These are phyloP conservation scores for Tricholoma sp. DNA, from an alignment of 768 basidiomycete genomes.

Conservation along the genomic window DNA sequence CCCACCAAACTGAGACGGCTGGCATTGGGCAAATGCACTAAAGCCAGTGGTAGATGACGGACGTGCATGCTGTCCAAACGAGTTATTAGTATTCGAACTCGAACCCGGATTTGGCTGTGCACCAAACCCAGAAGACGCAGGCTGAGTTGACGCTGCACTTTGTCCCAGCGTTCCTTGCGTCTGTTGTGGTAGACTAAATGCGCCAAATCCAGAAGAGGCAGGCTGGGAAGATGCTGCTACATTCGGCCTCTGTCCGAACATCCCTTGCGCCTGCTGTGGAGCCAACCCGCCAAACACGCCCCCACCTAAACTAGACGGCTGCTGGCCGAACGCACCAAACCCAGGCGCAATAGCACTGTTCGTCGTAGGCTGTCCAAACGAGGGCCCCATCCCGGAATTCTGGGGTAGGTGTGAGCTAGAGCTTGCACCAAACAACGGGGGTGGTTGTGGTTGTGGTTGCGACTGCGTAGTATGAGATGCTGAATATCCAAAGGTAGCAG, in stretches of 20 bases:
- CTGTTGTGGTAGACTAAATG: neutral
- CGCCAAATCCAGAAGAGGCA: neutral
- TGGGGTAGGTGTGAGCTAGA: neutral
- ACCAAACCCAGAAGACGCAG: too few species aligned
- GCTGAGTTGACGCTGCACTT: neutral
- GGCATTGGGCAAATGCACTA: too few species aligned
- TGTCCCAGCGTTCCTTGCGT: neutral
- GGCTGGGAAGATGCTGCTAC: too few species aligned
- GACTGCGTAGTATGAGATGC: neutral
- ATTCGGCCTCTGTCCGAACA: too few species aligned
- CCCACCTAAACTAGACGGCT: neutral
- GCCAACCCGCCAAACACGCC: neutral
- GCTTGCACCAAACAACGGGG: neutral
- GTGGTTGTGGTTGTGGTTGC: neutral
- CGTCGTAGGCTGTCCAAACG: neutral
- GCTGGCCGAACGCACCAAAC: neutral
- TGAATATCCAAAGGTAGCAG: neutral
- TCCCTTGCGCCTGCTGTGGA: too few species aligned
- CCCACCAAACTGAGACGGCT: too few species aligned
- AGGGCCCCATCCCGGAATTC: neutral
- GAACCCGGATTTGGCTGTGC: too few species aligned
- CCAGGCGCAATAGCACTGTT: neutral
- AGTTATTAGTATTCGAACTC: too few species aligned
- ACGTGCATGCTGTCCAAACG: too few species aligned
- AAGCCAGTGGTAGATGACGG: too few species aligned